Evolutionary conservation across 345 rosid species (phyloP).

Genomic region (Physaria fendleri): DNA sequence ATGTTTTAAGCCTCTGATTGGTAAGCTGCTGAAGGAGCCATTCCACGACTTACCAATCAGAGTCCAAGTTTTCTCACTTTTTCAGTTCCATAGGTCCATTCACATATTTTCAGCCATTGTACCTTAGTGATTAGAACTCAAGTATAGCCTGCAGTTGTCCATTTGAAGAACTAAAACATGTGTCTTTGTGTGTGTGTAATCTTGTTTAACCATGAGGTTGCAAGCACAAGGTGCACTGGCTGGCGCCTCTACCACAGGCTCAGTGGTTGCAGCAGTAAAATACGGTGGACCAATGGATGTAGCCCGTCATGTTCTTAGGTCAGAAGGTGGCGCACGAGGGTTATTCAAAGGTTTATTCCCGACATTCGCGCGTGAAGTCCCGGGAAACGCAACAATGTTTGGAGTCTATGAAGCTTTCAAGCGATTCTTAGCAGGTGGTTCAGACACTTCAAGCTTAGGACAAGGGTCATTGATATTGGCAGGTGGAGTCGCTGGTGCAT

Average conservation of each 20-base stretch:
- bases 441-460: constrained; percentile 81
- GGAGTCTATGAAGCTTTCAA: constrained; percentile 79
- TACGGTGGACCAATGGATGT: constrained; percentile 97
- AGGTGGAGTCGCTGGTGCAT: constrained; percentile 89
- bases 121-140: no score
- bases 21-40: no score
- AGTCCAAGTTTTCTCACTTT: no score
- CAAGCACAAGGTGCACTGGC: constrained; percentile 90
- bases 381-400: constrained; percentile 92
- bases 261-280: constrained; percentile 55
- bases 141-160: no score
- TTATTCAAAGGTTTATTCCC: constrained; percentile 94
- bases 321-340: constrained; percentile 82
- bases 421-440: constrained; percentile 75
- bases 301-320: constrained; percentile 71
- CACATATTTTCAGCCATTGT: no score
- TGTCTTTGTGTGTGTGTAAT: constrained; percentile 8
- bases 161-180: neutral
- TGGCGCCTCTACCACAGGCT: constrained; percentile 29
- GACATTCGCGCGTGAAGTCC: constrained; percentile 87
- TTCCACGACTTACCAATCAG: no score
- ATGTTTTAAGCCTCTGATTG: no score
- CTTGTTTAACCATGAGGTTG: constrained; percentile 43
- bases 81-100: no score
- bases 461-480: constrained; percentile 76